Evolutionary conservation across 1,139 yeast genomes (phyloP), one percentile per base, ranked within the genome.

Genomic region (Yamadazyma epiphylla): DNA sequence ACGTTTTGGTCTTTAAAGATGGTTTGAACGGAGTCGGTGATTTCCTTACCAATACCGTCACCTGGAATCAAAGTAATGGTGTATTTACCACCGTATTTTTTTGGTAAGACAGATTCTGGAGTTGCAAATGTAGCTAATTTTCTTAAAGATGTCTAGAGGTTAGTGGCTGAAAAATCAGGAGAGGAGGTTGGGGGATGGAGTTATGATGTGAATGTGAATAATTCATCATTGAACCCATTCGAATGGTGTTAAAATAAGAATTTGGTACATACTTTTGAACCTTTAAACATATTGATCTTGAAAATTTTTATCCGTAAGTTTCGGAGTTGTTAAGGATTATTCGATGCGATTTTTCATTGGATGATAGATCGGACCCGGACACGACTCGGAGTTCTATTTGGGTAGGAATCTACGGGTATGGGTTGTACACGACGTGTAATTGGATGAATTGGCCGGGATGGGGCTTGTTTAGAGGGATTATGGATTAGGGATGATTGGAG

Each of bases 31-130:
- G 96, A 83, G 61, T 85, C 94, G 38, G 97, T 83, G 60, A 88
- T 86, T 70, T 91, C 96, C 58, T 82, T 83, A 64, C 98, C 98
- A 45, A 89, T 83, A 77, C 98, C 98, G 60, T 91, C 98, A 62
- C 89, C 91, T 42, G 97, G 97, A 52, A 91, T 83, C 59, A 91
- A 74, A 35, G 96, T 88, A 37, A 88, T 95, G 36, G 89, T 83
- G 74, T 77, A 89, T 60, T 81, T 82, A 43, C 96, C 95, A 49
- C 97, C 97, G 66, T 87, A 88, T 69, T 87, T 85, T 73, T 85
- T 85, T 53, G 95, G 95, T 52, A 82, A 70, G 41, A 76, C 75
- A 40, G 78, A 57, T 55, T 79, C 86, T 36, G 80, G 69, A 27
- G 70, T 57, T 41, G 76, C 63, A 53, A 66, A 68, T 29, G 76